Base-by-base conservation (phyloP, 2,329 filamentous ascomycete species). In the Aspergillus sp. region DNA sequence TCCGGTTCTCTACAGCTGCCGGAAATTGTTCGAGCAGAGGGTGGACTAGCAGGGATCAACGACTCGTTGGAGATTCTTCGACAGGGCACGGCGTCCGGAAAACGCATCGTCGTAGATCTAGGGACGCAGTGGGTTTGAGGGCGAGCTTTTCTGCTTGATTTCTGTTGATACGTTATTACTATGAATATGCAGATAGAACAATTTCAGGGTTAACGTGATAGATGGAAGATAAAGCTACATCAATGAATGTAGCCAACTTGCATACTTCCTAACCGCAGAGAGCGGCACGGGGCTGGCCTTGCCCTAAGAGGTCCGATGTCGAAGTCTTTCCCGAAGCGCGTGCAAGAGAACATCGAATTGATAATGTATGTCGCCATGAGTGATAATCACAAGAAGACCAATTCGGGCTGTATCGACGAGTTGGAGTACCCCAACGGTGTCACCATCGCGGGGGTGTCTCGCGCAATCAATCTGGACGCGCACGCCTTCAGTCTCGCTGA, bases 31-130 rank as follows among this genome's bases (percentile, higher is more conserved):
- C 83, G 85, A 24, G 82, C 85, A 0, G 83, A 87, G 18, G 81
- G 85, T 12, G 90, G 90, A 0, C 71, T 92, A 2, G 83, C 80
- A 2, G 86, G 82, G 0, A 83, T 92, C n/a, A 92, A 92, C 69
- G 80, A 78, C 7, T 88, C 86, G 0, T 73, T 92, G 31, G 87
- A 91, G 67, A 78, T 81, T 5, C 83, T 92, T 81, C 80, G 88
- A 14, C 82, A 81, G 59, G 87, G 89, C 0, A 84, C 85, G 56
- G 84, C 90, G 10, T 86, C 86, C 53, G 89, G 89, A 0, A 88
- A 87, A 12, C 83, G 89, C 50, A 77, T 92, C 49, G 86, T 92
- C n/a, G 85, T 90, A 7, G 67, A 70, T 56, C 55, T 76, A 49
- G 61, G 36, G 14, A 14, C 6, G 6, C 14, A 42, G 36, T 16